Base-by-base conservation (phyloP, 768 basidiomycete genomes). In the Boletus reticulatus region DNA sequence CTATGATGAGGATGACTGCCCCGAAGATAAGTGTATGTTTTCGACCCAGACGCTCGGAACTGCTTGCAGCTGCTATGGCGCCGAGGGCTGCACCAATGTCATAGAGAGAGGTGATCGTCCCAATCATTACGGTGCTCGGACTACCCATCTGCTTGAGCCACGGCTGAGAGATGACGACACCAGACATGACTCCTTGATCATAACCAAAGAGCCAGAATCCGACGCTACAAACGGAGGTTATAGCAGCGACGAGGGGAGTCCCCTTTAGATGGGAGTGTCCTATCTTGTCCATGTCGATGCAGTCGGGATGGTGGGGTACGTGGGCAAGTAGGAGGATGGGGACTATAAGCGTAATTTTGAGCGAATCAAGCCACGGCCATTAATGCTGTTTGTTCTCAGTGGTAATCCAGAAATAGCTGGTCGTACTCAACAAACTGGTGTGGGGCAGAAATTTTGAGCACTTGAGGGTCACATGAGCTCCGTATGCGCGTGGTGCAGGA, bases 111-210 rank as follows among this genome's bases (percentile, higher is more conserved):
- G 59, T 60, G 13, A 60, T 55, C 4, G 60, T 61, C 16, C 60
- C 59, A 19, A 61, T 56, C 60, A 61, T 55, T 2, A 61, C 60
- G 14, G 53, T 48, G 13, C 60, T 56, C 11, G 58, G 60, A 36
- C 60, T 37, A 8, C 53, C 60, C 60, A 61, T 61, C 24, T 61
- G 50, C 16, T 20, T 29, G 32, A 61, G 50, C 59, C 60, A 61
- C 5, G 53, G 46, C 39, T 52, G 50, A 32, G 60, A 61, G 19
- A 61, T 1, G 7, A 61, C 50, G 13, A 61, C 43, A 11, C 59
- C 59, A 8, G 59, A 61, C 59, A 61, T 61, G n/a, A 61, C 54
- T 0, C 60, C 60, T 38, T 61, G 60, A 49, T 61, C 53, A 39
- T 61, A 61, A 7, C 59, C 59, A 48, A 61, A 61, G 42, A 61